Conservation (phyloP, 257 asterid species). For the Penstemon newberryi region DNA sequence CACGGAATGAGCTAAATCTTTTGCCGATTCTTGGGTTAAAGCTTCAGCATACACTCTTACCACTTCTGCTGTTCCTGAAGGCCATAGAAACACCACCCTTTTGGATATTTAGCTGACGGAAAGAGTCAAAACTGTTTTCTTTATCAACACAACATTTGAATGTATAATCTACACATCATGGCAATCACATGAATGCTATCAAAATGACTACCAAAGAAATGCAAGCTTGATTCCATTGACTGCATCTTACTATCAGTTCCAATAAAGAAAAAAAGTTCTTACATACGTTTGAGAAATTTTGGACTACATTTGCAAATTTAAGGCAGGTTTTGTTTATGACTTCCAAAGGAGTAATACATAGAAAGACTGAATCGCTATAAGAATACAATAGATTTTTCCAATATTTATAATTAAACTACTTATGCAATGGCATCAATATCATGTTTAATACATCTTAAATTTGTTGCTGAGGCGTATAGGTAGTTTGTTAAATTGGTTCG, state of each 20-base stretch:
- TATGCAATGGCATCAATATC: too few relatives aligned
- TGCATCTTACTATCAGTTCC: too few relatives aligned
- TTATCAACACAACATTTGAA: constrained; percentile 2
- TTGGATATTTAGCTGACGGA: constrained; percentile 58
- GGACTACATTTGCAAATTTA: neutral
- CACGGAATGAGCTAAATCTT: constrained; percentile 65
- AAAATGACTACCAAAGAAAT: neutral
- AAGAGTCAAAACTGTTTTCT: constrained; percentile 8
- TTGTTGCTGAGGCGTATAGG: too few relatives aligned
- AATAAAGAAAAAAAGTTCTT: neutral
- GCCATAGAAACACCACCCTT: constrained; percentile 86
- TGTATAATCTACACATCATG: neutral
- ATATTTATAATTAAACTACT: too few relatives aligned
- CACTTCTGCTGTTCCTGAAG: constrained; percentile 95
- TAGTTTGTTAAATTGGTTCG: too few relatives aligned
- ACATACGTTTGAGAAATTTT: too few relatives aligned
- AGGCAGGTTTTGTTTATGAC: neutral
- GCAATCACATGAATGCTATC: neutral
- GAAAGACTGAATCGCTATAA: too few relatives aligned
- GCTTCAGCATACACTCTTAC: constrained; percentile 93
- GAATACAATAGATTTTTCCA: too few relatives aligned
- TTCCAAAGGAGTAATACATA: too few relatives aligned
- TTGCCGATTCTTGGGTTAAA: constrained; percentile 73
- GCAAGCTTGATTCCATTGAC: neutral
- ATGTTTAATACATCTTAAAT: too few relatives aligned